Conservation (phyloP, 176 grass and related monocot species). For the Pontederia paniculata region DNA sequence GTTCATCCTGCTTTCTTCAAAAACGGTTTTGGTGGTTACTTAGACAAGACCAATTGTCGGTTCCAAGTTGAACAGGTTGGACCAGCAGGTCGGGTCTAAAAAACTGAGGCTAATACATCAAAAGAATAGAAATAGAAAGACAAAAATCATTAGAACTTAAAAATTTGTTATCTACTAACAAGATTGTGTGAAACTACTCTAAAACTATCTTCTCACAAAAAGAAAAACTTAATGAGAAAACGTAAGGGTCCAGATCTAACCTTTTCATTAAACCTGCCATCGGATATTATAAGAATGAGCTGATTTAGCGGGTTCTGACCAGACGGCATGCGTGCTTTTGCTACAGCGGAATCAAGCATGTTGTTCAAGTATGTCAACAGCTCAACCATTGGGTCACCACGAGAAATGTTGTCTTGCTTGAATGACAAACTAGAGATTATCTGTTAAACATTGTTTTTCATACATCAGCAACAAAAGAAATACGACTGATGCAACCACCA, state of each 20-base stretch:
- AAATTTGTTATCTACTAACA: no score
- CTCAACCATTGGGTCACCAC: slow-evolving; percentile 84
- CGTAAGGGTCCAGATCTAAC: slow-evolving; percentile 15
- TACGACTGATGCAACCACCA: background rate
- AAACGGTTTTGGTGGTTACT: no score
- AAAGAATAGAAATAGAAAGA: no score
- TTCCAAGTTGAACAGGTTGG: no score
- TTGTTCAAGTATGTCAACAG: slow-evolving; percentile 62
- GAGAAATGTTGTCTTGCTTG: slow-evolving; percentile 91
- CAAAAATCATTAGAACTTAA: no score
- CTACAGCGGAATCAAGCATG: slow-evolving; percentile 68
- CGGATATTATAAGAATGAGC: slow-evolving; percentile 75
- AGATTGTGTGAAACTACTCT: no score
- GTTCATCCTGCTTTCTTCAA: no score
- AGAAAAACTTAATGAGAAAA: slow-evolving; percentile 7
- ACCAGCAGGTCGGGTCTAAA: no score
- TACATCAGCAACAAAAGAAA: slow-evolving; percentile 6
- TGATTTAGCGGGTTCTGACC: slow-evolving; percentile 84
- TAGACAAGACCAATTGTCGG: no score
- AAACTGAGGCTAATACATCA: no score
- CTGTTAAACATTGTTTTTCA: slow-evolving; percentile 25
- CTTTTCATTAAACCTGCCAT: slow-evolving; percentile 91
- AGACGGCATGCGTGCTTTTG: slow-evolving; percentile 59
- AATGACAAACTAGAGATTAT: slow-evolving; percentile 85
- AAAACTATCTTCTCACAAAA: no score